Percentiles rank a stretch among this genome's conserved stretches.
phyloP scores from a whole-genome alignment of 106 monocot species.

The Platanthera zijinensis region DNA sequence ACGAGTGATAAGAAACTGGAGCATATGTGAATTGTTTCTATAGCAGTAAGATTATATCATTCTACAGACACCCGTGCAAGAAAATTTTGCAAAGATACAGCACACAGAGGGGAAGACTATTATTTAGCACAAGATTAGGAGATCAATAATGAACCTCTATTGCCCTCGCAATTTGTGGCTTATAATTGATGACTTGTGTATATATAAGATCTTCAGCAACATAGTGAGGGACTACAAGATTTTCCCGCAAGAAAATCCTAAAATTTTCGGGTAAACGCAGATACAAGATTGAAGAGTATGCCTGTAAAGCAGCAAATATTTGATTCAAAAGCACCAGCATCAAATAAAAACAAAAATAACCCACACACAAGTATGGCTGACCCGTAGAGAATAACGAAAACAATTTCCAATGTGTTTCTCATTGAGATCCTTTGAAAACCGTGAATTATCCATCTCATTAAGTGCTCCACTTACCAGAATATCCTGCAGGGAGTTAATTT shows the following conservation, averaged over 20 bases:
- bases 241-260: slow-evolving; percentile 58
- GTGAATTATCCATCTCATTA: slow-evolving; percentile 2
- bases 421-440: slow-evolving; percentile 7
- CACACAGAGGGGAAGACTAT: background rate
- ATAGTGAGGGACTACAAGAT: slow-evolving; percentile 42
- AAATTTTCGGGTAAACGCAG: slow-evolving; percentile 55
- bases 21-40: too few relatives aligned
- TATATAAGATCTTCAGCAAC: slow-evolving; percentile 48
- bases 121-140: background rate
- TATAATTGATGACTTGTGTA: slow-evolving; percentile 60
- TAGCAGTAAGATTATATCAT: too few relatives aligned
- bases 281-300: slow-evolving; percentile 59
- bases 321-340: background rate
- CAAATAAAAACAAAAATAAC: background rate
- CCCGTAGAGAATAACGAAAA: slow-evolving; percentile 51
- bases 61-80: too few relatives aligned
- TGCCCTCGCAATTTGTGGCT: slow-evolving; percentile 22
- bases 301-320: slow-evolving; percentile 25
- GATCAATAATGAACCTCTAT: slow-evolving; percentile 33
- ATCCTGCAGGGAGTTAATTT: slow-evolving; percentile 31
- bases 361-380: slow-evolving; percentile 12
- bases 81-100: background rate
- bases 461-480: slow-evolving; percentile 38
- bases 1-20: too few relatives aligned
- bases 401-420: slow-evolving; percentile 40